These are phyloP conservation scores for Fraxinus xanthoxyloides DNA, from an alignment of 305 asterid genomes.

Conservation along the genomic window DNA sequence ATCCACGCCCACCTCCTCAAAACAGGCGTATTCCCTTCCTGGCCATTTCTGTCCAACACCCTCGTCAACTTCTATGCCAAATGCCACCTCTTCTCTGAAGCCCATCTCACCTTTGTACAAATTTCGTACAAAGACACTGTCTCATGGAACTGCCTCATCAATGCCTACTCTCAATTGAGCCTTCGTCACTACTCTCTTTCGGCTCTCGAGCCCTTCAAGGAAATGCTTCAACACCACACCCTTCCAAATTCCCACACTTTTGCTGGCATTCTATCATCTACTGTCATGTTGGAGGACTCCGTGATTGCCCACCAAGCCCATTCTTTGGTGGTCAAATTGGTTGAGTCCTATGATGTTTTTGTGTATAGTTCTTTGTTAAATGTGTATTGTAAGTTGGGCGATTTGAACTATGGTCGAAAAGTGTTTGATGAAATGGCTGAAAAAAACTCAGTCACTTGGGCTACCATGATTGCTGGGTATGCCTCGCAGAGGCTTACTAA, in stretches of 20 bases:
- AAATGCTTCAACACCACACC: slow-evolving; percentile 39
- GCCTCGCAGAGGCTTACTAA: slow-evolving; percentile 47
- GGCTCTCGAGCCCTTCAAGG: slow-evolving; percentile 50
- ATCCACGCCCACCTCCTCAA: slow-evolving; percentile 76
- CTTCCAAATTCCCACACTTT: slow-evolving; percentile 74
- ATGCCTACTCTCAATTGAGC: slow-evolving; percentile 57
- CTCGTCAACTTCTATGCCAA: slow-evolving; percentile 75
- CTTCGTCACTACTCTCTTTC: slow-evolving; percentile 37
- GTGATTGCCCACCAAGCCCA: slow-evolving; percentile 53
- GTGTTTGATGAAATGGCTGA: slow-evolving; percentile 76
- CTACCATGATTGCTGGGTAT: slow-evolving; percentile 83
- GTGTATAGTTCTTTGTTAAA: slow-evolving; percentile 67
- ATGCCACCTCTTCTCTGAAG: slow-evolving; percentile 56
- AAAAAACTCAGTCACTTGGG: slow-evolving; percentile 73
- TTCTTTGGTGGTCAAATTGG: slow-evolving; percentile 44
- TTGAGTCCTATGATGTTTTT: slow-evolving; percentile 48
- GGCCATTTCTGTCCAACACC: slow-evolving; percentile 48
- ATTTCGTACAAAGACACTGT: slow-evolving; percentile 49
- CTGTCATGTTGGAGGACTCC: slow-evolving; percentile 41
- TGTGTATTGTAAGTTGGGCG: slow-evolving; percentile 57
- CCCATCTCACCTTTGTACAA: slow-evolving; percentile 53
- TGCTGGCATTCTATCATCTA: slow-evolving; percentile 61
- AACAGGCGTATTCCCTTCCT: slow-evolving; percentile 41
- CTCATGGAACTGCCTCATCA: slow-evolving; percentile 80
- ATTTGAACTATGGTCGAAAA: slow-evolving; percentile 46